Base-by-base conservation (phyloP, 1,139 yeast genomes). In the Candida sp. region DNA sequence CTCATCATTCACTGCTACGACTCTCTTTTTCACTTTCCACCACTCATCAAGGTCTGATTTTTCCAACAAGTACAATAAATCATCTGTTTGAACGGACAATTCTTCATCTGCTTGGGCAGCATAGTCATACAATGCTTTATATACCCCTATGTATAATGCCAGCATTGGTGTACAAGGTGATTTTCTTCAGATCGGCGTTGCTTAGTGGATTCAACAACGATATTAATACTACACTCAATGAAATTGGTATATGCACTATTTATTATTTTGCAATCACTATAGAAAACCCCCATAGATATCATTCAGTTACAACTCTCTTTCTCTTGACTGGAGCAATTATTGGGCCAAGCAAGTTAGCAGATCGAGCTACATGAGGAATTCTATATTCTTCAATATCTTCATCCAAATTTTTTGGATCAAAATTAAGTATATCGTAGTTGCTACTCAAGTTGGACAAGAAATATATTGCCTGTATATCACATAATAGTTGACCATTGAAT, bases 21-120 rank as follows among this genome's bases (percentile, higher is more conserved):
- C 87, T 56, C 97, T 77, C 68, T 88, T 90, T 68, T 93, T 93
- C 29, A 89, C 98, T 49, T 88, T 90, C 98, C 99, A 93, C 99
- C 99, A 93, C 53, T 93, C 98, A 66, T 93, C 99, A 36, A 87
- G 83, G 33, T 83, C 85, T 6, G 96, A 88, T 59, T 80, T 87
- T 59, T 91, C 95, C 45, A 93, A 70, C 45, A 95, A 68, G 60
- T 93, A 95, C 49, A 95, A 77, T 48, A 93, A 60, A 61, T 91
- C 98, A 49, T 81, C 83, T 53, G 86, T 88, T 29, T 68, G 64
- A 25, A 93, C 68, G 5, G 83, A 65, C 56, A 95, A 75, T 66
- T 93, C 99, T 64, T 90, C 96, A n/a, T 84, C 87, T 19, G 93
- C 83, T 58, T 88, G 95, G 5, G 98, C 95, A 45, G 73, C 73